Evolutionary conservation across 129 eudicot species (phyloP).

Genomic region (Artemisia argyi): DNA sequence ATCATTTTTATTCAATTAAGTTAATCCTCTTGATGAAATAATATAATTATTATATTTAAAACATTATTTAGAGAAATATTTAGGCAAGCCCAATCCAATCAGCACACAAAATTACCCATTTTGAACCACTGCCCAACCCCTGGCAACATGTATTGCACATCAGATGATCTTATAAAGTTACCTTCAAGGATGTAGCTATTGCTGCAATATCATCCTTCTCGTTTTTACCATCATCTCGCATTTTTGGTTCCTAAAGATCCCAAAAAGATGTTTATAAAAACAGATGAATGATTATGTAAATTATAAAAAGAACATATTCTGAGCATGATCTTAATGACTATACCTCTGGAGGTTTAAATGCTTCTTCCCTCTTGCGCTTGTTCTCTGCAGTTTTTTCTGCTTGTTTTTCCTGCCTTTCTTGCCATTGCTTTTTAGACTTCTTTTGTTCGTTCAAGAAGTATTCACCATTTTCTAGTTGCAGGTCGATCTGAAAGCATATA

Average conservation of each 20-base stretch:
- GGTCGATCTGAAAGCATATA: constrained; percentile 53
- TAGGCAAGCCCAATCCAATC: too few species aligned
- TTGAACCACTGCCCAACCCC: too few species aligned
- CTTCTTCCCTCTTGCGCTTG: constrained; percentile 75
- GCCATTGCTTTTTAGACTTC: constrained; percentile 90
- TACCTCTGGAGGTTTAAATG: constrained; percentile 90
- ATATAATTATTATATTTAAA: too few species aligned
- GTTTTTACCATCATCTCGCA: constrained; percentile 27
- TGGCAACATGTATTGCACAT: too few species aligned
- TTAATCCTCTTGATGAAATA: too few species aligned
- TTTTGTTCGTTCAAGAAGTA: constrained; percentile 85
- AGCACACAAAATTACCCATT: too few species aligned
- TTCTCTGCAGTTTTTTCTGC: constrained; percentile 80
- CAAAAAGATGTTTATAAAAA: not conserved
- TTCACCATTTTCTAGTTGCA: constrained; percentile 86
- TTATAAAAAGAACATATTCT: not conserved
- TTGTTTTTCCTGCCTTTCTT: constrained; percentile 89
- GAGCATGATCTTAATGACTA: not conserved
- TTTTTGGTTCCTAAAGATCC: constrained; percentile 52
- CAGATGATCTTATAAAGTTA: constrained; percentile 13
- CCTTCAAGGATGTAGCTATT: constrained; percentile 75
- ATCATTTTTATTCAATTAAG: too few species aligned
- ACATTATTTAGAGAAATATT: too few species aligned
- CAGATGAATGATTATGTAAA: not conserved
- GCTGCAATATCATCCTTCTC: constrained; percentile 54